Percentiles rank a stretch among this genome's conserved stretches.
Evolutionary conservation across 2,329 filamentous ascomycete species (phyloP).

Genomic region (Xylariales sp.): DNA sequence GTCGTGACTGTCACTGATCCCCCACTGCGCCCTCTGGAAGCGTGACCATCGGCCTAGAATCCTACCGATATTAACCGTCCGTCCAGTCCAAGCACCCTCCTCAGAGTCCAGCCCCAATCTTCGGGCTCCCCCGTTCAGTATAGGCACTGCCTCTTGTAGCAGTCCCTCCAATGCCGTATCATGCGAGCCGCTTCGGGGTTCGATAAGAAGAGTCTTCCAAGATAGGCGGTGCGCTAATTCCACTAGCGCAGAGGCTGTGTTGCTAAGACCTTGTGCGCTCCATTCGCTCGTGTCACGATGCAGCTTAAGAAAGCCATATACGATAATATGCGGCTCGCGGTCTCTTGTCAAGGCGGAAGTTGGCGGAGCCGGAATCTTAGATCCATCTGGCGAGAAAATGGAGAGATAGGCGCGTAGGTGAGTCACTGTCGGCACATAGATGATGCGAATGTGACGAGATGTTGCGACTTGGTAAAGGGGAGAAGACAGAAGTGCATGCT

Average conservation of each 20-base stretch:
- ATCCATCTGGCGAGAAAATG: slow-evolving; percentile 58
- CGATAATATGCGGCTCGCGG: slow-evolving; percentile 61
- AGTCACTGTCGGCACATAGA: slow-evolving; percentile 80
- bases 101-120: slow-evolving; percentile 56
- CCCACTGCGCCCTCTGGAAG: slow-evolving; percentile 58
- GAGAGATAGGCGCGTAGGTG: slow-evolving; percentile 82
- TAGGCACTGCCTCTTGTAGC: slow-evolving; percentile 65
- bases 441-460: slow-evolving; percentile 74
- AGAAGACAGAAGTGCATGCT: slow-evolving; percentile 65
- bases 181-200: slow-evolving; percentile 51
- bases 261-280: slow-evolving; percentile 77
- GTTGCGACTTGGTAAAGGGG: slow-evolving; percentile 76
- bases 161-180: slow-evolving; percentile 51
- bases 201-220: slow-evolving; percentile 60
- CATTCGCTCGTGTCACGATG: slow-evolving; percentile 78
- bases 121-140: slow-evolving; percentile 68
- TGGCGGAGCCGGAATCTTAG: slow-evolving; percentile 53
- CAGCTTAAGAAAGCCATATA: slow-evolving; percentile 73
- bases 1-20: slow-evolving; percentile 37
- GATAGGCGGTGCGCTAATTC: slow-evolving; percentile 65
- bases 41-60: slow-evolving; percentile 75
- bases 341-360: slow-evolving; percentile 4
- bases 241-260: slow-evolving; percentile 70
- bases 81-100: slow-evolving; percentile 67
- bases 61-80: slow-evolving; percentile 66